phyloP scores from a whole-genome alignment of 164 flowering plant genomes.

The Magnolia changhungtana region DNA sequence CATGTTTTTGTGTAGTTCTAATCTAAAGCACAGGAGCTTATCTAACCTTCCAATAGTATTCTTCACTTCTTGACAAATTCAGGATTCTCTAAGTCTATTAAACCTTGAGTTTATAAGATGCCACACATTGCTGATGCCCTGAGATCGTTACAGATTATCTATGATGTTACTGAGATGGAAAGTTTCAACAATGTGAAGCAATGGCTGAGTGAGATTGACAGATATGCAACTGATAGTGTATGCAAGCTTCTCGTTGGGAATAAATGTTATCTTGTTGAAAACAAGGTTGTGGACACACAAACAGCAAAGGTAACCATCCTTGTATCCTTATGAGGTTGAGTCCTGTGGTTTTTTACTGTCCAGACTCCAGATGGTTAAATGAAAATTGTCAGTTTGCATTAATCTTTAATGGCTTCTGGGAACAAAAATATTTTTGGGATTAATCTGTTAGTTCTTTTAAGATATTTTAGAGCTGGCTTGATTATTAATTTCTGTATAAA shows the following conservation, averaged over 20 bases:
- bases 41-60: neutral
- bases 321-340: no score
- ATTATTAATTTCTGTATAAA: neutral
- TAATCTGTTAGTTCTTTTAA: neutral
- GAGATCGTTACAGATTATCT: conserved; percentile 42
- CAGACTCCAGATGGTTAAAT: neutral
- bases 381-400: neutral
- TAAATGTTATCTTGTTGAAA: conserved; percentile 58
- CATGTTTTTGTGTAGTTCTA: neutral
- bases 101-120: neutral
- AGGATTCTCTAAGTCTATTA: neutral
- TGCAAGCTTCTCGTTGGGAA: conserved; percentile 71
- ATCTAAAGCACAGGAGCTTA: neutral
- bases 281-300: conserved; percentile 52
- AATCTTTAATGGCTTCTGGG: neutral
- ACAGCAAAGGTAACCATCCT: conserved; percentile 39
- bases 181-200: conserved; percentile 70
- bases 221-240: conserved; percentile 66
- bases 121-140: neutral
- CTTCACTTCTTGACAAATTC: neutral
- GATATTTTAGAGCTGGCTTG: neutral
- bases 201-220: conserved; percentile 62
- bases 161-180: conserved; percentile 66
- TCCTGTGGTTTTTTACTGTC: neutral
- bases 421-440: neutral